phyloP scores from a whole-genome alignment of 148 eudicot genomes.

The Nyssa sinensis region DNA sequence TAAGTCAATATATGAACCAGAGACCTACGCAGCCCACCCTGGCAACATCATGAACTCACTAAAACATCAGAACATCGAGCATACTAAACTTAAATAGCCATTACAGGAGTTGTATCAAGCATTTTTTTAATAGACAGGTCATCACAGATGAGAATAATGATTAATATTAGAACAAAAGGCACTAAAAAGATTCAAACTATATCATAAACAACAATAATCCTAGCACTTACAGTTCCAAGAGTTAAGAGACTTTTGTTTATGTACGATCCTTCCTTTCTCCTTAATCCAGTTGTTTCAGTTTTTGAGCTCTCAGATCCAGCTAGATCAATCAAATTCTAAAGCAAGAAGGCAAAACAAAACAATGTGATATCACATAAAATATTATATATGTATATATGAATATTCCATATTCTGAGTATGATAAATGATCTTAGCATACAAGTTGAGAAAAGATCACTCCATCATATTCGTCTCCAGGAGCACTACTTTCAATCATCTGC shows the following conservation, averaged over 20 bases:
- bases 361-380: conserved; percentile 13
- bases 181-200: not conserved
- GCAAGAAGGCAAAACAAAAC: conserved; percentile 6
- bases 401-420: not conserved
- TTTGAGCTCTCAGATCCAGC: conserved; percentile 99
- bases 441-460: conserved; percentile 97
- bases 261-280: conserved; percentile 99
- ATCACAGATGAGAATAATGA: not conserved
- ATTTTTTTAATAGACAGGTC: not conserved
- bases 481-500: conserved; percentile 98
- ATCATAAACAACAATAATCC: not conserved
- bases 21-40: too few species aligned
- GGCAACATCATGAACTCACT: not conserved
- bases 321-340: conserved; percentile 87
- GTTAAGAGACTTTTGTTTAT: conserved; percentile 97
- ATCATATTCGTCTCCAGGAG: conserved; percentile 93
- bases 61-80: not conserved
- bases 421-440: conserved; percentile 40
- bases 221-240: conserved; percentile 86
- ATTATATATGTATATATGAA: conserved; percentile 9
- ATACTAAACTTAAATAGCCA: too few species aligned
- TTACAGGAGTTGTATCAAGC: not conserved
- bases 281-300: conserved; percentile 95
- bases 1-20: too few species aligned
- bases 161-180: not conserved